Conservation (phyloP, 2,329 filamentous ascomycete genomes). For the Talaromyces atroroseus region DNA sequence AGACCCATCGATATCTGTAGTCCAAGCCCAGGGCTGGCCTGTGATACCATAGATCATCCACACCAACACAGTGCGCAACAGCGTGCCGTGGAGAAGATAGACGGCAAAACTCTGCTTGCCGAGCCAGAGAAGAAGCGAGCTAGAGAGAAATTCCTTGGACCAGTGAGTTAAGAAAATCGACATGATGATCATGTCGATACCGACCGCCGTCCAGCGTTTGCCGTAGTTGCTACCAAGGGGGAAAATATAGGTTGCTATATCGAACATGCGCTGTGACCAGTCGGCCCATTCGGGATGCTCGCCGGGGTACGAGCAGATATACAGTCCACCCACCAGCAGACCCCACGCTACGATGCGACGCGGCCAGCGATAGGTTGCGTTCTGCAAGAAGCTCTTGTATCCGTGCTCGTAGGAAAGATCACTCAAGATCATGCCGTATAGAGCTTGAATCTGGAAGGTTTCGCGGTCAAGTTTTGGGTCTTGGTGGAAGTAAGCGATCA, state of each 20-base stretch:
- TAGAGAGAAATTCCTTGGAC: slow-evolving; percentile 46
- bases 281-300: slow-evolving; percentile 46
- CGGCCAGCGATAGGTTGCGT: slow-evolving; percentile 30
- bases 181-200: slow-evolving; percentile 46
- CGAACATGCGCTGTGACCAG: slow-evolving; percentile 45
- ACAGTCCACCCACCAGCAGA: slow-evolving; percentile 42
- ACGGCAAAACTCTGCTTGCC: slow-evolving; percentile 53
- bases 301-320: slow-evolving; percentile 47
- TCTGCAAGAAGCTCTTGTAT: slow-evolving; percentile 43
- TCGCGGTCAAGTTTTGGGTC: slow-evolving; percentile 35
- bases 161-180: slow-evolving; percentile 48
- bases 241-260: slow-evolving; percentile 42
- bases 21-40: slow-evolving; percentile 40
- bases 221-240: slow-evolving; percentile 40
- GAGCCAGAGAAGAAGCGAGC: slow-evolving; percentile 48
- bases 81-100: slow-evolving; percentile 51
- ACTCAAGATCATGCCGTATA: slow-evolving; percentile 49
- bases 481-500: slow-evolving; percentile 48
- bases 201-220: slow-evolving; percentile 45
- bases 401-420: slow-evolving; percentile 45
- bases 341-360: slow-evolving; percentile 34
- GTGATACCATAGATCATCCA: slow-evolving; percentile 51
- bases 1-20: slow-evolving; percentile 37
- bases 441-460: slow-evolving; percentile 50
- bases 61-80: slow-evolving; percentile 47